These are phyloP conservation scores for Fusarium kyushuense DNA, from an alignment of 2,329 filamentous ascomycete species.

Conservation along the genomic window DNA sequence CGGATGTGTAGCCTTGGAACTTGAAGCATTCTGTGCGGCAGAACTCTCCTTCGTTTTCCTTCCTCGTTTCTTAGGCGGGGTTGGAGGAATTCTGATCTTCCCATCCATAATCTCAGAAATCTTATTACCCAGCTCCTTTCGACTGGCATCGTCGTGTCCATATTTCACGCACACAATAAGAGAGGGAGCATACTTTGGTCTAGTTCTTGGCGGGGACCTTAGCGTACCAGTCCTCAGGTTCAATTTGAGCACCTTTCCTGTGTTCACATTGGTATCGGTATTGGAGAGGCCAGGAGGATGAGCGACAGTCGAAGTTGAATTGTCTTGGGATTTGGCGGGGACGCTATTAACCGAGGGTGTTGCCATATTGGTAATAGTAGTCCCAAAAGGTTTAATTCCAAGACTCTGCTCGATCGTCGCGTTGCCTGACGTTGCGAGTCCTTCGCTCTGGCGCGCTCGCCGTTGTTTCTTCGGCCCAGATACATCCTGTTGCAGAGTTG, in stretches of 20 bases:
- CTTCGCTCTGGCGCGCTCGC: conserved; percentile 40
- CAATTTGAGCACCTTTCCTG: conserved; percentile 66
- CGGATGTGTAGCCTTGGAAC: conserved; percentile 55
- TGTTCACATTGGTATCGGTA: conserved; percentile 45
- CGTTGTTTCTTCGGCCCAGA: conserved; percentile 47
- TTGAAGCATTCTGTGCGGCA: conserved; percentile 38
- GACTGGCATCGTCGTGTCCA: conserved; percentile 60
- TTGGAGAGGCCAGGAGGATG: conserved; percentile 17
- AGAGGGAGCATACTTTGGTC: conserved; percentile 53
- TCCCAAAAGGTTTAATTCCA: conserved; percentile 13
- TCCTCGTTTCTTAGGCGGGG: conserved; percentile 46
- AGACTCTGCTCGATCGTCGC: conserved; percentile 24
- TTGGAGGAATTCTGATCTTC: conserved; percentile 45
- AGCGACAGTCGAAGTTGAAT: conserved; percentile 7
- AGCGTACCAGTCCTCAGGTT: conserved; percentile 72
- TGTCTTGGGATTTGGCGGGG: conserved; percentile 6
- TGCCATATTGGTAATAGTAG: conserved; percentile 12
- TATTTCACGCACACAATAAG: conserved; percentile 71
- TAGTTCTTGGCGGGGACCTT: conserved; percentile 70
- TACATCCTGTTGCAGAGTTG: conserved; percentile 39
- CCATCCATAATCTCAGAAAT: conserved; percentile 72
- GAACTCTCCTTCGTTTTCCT: conserved; percentile 43
- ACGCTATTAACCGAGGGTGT: conserved; percentile 35
- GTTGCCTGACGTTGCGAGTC: conserved; percentile 11
- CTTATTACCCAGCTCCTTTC: conserved; percentile 64